Evolutionary conservation across 148 eudicot genomes (phyloP).

Genomic region (Camellia granthamiana): DNA sequence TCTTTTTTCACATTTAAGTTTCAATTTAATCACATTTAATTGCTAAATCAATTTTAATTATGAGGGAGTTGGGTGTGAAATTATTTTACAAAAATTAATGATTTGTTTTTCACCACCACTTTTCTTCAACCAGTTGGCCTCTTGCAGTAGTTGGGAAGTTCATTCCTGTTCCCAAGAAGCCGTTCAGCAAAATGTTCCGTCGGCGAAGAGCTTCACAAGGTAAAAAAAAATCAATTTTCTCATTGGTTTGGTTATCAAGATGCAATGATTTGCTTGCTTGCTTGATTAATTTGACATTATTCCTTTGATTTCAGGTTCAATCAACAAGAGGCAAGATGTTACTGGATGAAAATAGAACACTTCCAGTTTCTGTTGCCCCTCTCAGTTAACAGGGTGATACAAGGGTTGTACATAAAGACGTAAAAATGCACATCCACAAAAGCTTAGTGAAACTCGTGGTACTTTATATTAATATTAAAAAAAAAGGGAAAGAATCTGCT

Average conservation of each 20-base stretch:
- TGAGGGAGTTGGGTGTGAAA: background rate
- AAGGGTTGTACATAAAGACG: background rate
- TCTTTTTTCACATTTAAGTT: background rate
- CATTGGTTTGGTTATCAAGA: background rate
- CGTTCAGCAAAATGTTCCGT: conserved; percentile 27
- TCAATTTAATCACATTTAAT: background rate
- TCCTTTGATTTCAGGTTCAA: background rate
- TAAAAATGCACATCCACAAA: background rate
- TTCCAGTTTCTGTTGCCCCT: background rate
- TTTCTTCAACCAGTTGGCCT: conserved; percentile 65
- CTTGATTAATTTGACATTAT: background rate
- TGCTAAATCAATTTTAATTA: background rate
- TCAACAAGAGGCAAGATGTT: background rate
- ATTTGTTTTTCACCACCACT: background rate
- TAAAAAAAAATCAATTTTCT: background rate
- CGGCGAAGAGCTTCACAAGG: background rate
- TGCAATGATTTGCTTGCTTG: background rate
- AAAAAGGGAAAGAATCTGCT: too few species aligned
- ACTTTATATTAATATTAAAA: too few species aligned
- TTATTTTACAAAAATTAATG: background rate
- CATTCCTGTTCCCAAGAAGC: conserved; percentile 68
- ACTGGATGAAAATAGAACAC: background rate
- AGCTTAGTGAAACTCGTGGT: background rate
- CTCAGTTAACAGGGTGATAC: background rate
- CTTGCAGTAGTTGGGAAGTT: conserved; percentile 76